Conservation (phyloP, 148 eudicot genomes). For the Rhododendron kiyosumense region DNA sequence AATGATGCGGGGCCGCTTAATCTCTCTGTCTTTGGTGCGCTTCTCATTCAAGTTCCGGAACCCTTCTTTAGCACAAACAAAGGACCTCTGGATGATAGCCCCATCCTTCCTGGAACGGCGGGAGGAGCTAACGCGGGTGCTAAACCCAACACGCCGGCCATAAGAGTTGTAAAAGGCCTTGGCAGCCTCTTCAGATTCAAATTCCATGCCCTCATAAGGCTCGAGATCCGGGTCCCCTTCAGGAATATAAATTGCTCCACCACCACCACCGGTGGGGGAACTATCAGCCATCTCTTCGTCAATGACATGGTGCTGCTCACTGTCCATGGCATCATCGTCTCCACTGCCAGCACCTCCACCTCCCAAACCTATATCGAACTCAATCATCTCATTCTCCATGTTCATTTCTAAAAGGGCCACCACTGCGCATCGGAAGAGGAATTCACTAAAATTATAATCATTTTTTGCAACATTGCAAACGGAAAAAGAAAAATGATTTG, state of each 20-base stretch:
- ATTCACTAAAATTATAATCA: not conserved
- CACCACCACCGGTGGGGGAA: conserved; percentile 16
- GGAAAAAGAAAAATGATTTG: not conserved
- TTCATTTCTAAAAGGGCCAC: conserved; percentile 5
- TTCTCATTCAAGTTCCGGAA: conserved; percentile 56
- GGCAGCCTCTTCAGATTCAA: conserved; percentile 67
- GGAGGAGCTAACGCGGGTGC: conserved; percentile 63
- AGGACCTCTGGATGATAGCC: conserved; percentile 55
- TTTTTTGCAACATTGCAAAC: not conserved
- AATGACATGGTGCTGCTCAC: conserved; percentile 24
- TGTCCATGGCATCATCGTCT: conserved; percentile 34
- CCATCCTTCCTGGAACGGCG: conserved; percentile 62
- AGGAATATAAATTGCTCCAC: conserved; percentile 26
- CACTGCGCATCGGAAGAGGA: conserved; percentile 5
- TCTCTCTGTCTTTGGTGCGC: conserved; percentile 45
- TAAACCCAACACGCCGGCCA: conserved; percentile 57
- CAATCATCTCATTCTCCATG: conserved; percentile 47
- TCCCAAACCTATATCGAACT: conserved; percentile 48
- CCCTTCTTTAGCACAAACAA: conserved; percentile 64
- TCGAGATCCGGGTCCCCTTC: conserved; percentile 52
- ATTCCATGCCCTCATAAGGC: conserved; percentile 61
- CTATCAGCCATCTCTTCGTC: conserved; percentile 30
- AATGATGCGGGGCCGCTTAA: conserved; percentile 48
- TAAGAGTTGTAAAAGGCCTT: conserved; percentile 54
- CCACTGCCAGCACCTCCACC: conserved; percentile 21